Base-by-base conservation (phyloP, 805 yeast species). In the Kluyveromyces dobzhanskii region DNA sequence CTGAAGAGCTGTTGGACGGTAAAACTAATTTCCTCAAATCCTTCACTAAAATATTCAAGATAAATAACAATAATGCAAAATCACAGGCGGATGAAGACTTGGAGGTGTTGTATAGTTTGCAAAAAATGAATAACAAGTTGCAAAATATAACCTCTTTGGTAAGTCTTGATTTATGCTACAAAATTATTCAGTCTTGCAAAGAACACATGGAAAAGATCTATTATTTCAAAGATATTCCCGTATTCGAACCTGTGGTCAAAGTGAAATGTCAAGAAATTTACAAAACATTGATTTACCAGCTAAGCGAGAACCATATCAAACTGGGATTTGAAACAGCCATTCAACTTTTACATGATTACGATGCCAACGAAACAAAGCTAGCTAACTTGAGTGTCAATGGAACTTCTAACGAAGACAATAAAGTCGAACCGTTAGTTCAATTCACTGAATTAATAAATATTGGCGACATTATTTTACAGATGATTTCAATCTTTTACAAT, bases 391-490 rank as follows among this genome's bases (percentile, higher is more conserved):
- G 61, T 5, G 45, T 61, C 28, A 58, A 64, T 24, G 63, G 62
- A n/a, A 42, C 53, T 17, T n/a, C 30, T 4, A 53, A 53, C 32
- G 34, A 49, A 4, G 41, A 47, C 4, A 44, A 41, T 17, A 67
- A 71, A 6, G 80, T 84, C n/a, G 94, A 83, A 45, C 97, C 97
- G 0, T 67, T 90, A 38, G 81, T 81, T 0, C 76, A 84, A 32
- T 90, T 92, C 50, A 82, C 94, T 13, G 97, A 90, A 55, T 70
- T 92, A 41, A 92, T 92, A 26, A 92, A 88, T 50, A 79, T 85
- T 43, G 97, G 96, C 4, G 98, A 90, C 58, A 66, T 90, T 41
- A 85, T 92, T 17, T 80, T 86, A 51, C 97, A 90, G 56, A 85
- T 90, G 94, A 65, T 88, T 32, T 87, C 84, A 38, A 85, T 86